phyloP scores from a whole-genome alignment of 768 basidiomycete genomes.

The Leccinum aurantiacum region DNA sequence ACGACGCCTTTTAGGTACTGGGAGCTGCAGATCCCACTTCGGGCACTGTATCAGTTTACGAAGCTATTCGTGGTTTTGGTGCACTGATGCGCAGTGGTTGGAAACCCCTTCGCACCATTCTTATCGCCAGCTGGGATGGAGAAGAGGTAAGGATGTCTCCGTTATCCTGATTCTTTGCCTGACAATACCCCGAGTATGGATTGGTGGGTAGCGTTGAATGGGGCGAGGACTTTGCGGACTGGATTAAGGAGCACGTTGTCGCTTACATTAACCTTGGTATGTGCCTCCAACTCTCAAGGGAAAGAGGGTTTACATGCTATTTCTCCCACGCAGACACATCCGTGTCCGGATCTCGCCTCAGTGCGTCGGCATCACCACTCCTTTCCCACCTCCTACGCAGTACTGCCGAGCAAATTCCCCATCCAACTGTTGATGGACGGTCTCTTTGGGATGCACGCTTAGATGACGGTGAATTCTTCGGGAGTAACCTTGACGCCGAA shows the following conservation, averaged over 20 bases:
- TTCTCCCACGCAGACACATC: constrained; percentile 45
- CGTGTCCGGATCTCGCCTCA: constrained; percentile 52
- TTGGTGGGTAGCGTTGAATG: constrained; percentile 89
- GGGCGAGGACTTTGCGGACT: constrained; percentile 87
- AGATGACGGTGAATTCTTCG: constrained; percentile 47
- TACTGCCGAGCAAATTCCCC: constrained; percentile 68
- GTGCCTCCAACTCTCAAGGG: constrained; percentile 4
- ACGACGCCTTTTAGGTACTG: constrained; percentile 28
- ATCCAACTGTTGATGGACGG: constrained; percentile 62
- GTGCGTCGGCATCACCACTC: constrained; percentile 67
- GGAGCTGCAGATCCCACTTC: constrained; percentile 58
- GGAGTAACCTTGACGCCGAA: no score
- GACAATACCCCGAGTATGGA: constrained; percentile 44
- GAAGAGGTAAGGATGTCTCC: constrained; percentile 48
- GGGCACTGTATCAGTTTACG: constrained; percentile 56
- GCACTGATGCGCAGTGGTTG: constrained; percentile 53
- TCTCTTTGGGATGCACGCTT: constrained; percentile 77
- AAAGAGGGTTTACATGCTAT: constrained; percentile 26
- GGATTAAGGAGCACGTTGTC: constrained; percentile 81
- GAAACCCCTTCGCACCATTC: constrained; percentile 68
- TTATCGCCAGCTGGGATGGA: constrained; percentile 80
- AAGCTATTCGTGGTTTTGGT: constrained; percentile 57
- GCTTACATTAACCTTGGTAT: constrained; percentile 83
- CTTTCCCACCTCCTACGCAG: constrained; percentile 71
- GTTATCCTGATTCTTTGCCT: no score